Base-by-base conservation (phyloP, 805 yeast genomes). In the Kregervanrija pseudodelftensis region DNA sequence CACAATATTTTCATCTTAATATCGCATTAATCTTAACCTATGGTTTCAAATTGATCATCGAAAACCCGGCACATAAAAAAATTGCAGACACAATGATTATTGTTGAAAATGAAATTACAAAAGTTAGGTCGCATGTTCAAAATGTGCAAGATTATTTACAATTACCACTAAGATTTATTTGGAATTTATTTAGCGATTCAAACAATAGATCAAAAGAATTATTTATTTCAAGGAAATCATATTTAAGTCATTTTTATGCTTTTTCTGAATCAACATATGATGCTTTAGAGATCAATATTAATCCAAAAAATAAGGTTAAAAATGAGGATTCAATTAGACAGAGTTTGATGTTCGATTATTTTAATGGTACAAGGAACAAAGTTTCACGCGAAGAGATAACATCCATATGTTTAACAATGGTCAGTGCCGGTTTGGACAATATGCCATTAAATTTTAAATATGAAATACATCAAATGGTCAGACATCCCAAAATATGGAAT, bases 381-480 rank as follows among this genome's bases (percentile, higher is more conserved):
- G 22, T 52, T 5, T 40, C 48, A 4, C 13, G 37, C 3, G 57
- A 46, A 28, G 51, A 52, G 22, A 47, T 71, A 11, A 60, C 63
- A 8, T 76, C 85, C 38, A 70, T 81, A 5, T 83, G 90, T 55
- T 64, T 84, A 36, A 80, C 90, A 0, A 77, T 83, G 82, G 81
- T 84, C 0, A 80, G 88, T 52, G 93, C 90, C 8, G 93, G 93
- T 0, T 63, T 84, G 17, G 91, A 84, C 56, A 84, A 85, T 49
- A 75, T 82, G 0, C 81, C 88, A 0, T 66, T 82, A 31, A 82
- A 77, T 39, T 66, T 83, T 41, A 74, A 75, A 49, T 79, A 82
- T 49, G 68, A 81, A 8, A 56, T 82, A 51, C 84, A 84, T 1
- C 83, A 79, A 35, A 62, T 84, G 36, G 39, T 33, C 9, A 70